A percentile compares a stretch with the other conserved stretches of the same genome.
phyloP scores from a whole-genome alignment of 257 asterid species.

The Solanum ossicruentum region DNA sequence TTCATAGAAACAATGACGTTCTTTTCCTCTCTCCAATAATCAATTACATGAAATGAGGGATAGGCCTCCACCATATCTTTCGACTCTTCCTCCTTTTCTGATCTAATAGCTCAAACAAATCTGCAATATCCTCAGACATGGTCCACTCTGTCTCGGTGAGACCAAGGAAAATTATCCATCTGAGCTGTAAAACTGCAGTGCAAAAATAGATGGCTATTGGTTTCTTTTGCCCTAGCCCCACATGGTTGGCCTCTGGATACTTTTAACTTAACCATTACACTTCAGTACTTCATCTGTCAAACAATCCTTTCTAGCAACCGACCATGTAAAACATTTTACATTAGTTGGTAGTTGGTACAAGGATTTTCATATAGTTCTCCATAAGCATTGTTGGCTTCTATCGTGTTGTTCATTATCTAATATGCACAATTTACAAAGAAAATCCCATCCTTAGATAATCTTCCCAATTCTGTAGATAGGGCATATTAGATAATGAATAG shows the following conservation, averaged over 20 bases:
- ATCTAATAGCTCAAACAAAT: background rate
- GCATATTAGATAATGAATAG: background rate
- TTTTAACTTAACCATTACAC: background rate
- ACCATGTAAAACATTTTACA: background rate
- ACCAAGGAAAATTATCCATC: background rate
- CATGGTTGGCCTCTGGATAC: background rate
- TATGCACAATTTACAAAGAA: background rate
- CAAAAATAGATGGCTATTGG: background rate
- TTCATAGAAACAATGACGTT: too few relatives aligned
- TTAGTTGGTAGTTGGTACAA: background rate
- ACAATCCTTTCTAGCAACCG: background rate
- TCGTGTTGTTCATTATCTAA: background rate
- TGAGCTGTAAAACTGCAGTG: background rate
- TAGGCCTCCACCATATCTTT: background rate
- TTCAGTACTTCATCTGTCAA: background rate
- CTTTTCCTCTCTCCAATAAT: background rate
- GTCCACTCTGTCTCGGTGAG: too few relatives aligned
- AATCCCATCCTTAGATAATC: background rate
- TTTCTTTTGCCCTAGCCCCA: background rate
- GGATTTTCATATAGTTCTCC: background rate
- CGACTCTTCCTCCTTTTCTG: background rate
- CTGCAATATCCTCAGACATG: too few relatives aligned
- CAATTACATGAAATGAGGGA: background rate
- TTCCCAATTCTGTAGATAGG: too few relatives aligned
- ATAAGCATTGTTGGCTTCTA: background rate